Conservation (phyloP, 176 grass and related monocot genomes). For the Oryza glaberrima region DNA sequence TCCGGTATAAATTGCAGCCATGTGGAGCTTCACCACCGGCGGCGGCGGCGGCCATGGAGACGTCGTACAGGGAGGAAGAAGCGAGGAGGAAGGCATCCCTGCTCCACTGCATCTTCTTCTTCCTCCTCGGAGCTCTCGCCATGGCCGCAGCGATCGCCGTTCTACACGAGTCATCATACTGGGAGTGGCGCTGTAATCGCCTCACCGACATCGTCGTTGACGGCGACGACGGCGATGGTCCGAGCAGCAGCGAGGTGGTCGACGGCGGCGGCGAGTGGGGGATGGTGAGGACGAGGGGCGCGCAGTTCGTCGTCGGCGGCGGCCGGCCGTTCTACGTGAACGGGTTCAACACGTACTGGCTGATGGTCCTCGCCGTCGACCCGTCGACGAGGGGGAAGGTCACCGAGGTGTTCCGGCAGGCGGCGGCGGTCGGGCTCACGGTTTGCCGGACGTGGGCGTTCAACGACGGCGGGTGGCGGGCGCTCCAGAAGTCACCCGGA, state of each 20-base stretch:
- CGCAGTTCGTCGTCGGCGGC: conserved; percentile 49
- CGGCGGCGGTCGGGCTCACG: conserved; percentile 53
- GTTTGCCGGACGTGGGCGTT: conserved; percentile 80
- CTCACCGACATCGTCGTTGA: neutral
- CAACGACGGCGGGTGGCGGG: conserved; percentile 77
- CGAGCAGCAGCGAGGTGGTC: neutral
- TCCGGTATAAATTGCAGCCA: neutral
- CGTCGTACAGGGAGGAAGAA: neutral
- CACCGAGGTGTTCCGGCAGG: conserved; percentile 68
- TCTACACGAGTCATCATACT: neutral
- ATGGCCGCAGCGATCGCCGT: neutral
- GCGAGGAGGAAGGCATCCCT: neutral
- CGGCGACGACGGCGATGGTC: neutral
- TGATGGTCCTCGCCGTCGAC: conserved; percentile 73
- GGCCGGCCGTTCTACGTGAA: conserved; percentile 66
- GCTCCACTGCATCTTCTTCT: neutral
- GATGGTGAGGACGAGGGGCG: conserved; percentile 56
- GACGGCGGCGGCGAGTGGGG: conserved; percentile 44
- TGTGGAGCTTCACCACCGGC: neutral
- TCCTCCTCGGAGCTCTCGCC: neutral
- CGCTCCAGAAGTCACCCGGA: conserved; percentile 66
- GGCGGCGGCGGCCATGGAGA: conserved; percentile 1
- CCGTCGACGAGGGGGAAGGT: conserved; percentile 62
- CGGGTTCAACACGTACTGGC: conserved; percentile 81
- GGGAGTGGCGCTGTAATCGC: neutral